A percentile compares a stretch with the other conserved stretches of the same genome.
Conservation (phyloP, 2,329 filamentous ascomycete genomes). For the Clonostachys chloroleuca region DNA sequence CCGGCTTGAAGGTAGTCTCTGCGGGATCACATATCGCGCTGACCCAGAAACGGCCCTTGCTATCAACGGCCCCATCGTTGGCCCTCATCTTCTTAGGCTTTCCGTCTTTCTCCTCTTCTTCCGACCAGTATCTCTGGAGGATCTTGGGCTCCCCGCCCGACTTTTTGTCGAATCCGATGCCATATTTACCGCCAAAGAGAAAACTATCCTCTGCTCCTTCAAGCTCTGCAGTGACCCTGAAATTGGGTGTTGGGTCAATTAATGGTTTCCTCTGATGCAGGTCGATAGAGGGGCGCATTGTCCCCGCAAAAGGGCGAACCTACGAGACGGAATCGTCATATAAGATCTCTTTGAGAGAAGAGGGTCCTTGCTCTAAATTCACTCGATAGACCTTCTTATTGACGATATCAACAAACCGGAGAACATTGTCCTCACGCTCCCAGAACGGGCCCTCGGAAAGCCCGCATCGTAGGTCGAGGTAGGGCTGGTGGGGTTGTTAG, state of each 20-base stretch:
- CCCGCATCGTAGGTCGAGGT: conserved; percentile 7
- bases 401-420: conserved; percentile 10
- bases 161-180: conserved; percentile 7
- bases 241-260: background rate
- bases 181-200: conserved; percentile 9
- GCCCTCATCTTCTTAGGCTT: conserved; percentile 7
- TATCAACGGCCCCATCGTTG: conserved; percentile 9
- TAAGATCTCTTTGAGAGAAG: conserved; percentile 4
- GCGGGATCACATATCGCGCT: conserved; percentile 7
- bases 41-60: conserved; percentile 8
- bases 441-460: conserved; percentile 8
- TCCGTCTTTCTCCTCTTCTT: conserved; percentile 5
- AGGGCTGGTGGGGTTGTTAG: conserved; percentile 4
- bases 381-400: conserved; percentile 7
- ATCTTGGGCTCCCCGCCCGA: conserved; percentile 1
- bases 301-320: background rate
- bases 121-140: conserved; percentile 4
- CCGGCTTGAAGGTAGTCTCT: conserved; percentile 3
- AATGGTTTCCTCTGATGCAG: background rate
- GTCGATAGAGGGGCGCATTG: background rate
- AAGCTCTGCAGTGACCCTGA: conserved; percentile 7
- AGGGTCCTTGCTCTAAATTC: conserved; percentile 4
- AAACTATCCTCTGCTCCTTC: conserved; percentile 6
- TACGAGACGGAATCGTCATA: conserved; percentile 9
- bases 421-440: conserved; percentile 8